phyloP scores from a whole-genome alignment of 1,139 yeast species.

The Debaryomyces sp. region DNA sequence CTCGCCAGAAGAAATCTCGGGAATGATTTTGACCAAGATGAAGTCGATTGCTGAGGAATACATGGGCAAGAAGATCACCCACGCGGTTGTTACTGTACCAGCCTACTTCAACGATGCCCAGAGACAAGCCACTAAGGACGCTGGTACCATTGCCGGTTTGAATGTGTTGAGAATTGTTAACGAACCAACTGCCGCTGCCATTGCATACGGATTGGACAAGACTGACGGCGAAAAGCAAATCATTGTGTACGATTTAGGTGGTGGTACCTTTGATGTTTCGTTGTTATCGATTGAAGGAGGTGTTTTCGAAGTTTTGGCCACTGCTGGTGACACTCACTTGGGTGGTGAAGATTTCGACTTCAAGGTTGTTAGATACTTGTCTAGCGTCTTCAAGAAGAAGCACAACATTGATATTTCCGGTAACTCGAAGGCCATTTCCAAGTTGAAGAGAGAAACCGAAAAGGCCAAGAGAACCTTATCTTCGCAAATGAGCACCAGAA shows the following conservation, averaged over 20 bases:
- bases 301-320: conserved; percentile 55
- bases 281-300: conserved; percentile 55
- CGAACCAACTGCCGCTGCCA: conserved; percentile 98
- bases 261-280: conserved; percentile 58
- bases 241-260: conserved; percentile 56
- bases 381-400: conserved; percentile 86
- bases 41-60: conserved; percentile 92
- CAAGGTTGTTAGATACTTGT: conserved; percentile 83
- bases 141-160: conserved; percentile 95
- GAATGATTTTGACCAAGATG: conserved; percentile 91
- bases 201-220: conserved; percentile 95
- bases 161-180: conserved; percentile 93
- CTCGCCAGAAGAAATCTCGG: conserved; percentile 89
- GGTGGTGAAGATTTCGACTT: conserved; percentile 95
- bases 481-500: conserved; percentile 84
- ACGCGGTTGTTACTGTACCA: conserved; percentile 96
- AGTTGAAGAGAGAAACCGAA: conserved; percentile 94
- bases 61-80: conserved; percentile 85
- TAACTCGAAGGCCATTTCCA: conserved; percentile 80
- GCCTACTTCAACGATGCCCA: conserved; percentile 98
- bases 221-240: conserved; percentile 55
- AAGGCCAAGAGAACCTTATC: conserved; percentile 95
- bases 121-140: conserved; percentile 98
- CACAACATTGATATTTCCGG: conserved; percentile 73
- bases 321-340: conserved; percentile 59